Evolutionary conservation across 2,329 filamentous ascomycete genomes (phyloP).

Genomic region (Cladosporium sp.): DNA sequence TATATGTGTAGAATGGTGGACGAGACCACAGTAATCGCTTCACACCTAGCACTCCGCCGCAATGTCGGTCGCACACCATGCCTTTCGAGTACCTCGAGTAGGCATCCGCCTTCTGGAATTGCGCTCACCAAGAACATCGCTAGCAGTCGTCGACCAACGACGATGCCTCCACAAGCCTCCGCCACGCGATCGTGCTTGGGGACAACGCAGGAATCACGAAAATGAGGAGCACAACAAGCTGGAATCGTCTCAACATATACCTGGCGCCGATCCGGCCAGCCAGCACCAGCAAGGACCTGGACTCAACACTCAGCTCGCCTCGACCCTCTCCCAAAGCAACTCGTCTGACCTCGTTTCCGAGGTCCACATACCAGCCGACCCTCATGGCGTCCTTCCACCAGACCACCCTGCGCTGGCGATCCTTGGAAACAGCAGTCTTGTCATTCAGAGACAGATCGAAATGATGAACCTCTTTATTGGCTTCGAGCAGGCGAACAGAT

Average conservation of each 20-base stretch:
- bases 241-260: slow-evolving; percentile 4
- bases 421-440: slow-evolving; percentile 57
- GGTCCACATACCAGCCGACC: slow-evolving; percentile 59
- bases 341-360: slow-evolving; percentile 52
- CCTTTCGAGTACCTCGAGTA: slow-evolving; percentile 15
- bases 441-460: slow-evolving; percentile 61
- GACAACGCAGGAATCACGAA: neutral
- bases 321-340: slow-evolving; percentile 43
- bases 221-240: neutral
- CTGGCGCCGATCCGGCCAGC: neutral
- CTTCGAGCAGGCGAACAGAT: slow-evolving; percentile 64
- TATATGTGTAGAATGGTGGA: neutral
- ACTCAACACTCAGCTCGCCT: slow-evolving; percentile 35
- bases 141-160: slow-evolving; percentile 13
- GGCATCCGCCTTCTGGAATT: neutral
- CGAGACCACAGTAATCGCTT: neutral
- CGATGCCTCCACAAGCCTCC: slow-evolving; percentile 18
- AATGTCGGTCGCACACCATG: slow-evolving; percentile 16
- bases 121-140: slow-evolving; percentile 1
- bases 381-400: slow-evolving; percentile 54
- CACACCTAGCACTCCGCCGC: neutral
- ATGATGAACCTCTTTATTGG: slow-evolving; percentile 64
- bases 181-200: slow-evolving; percentile 16
- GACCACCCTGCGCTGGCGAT: slow-evolving; percentile 56
- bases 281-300: slow-evolving; percentile 11